A percentile compares a stretch with the other conserved stretches of the same genome.
Conservation (phyloP, 768 basidiomycete species). For the Imleria badia region DNA sequence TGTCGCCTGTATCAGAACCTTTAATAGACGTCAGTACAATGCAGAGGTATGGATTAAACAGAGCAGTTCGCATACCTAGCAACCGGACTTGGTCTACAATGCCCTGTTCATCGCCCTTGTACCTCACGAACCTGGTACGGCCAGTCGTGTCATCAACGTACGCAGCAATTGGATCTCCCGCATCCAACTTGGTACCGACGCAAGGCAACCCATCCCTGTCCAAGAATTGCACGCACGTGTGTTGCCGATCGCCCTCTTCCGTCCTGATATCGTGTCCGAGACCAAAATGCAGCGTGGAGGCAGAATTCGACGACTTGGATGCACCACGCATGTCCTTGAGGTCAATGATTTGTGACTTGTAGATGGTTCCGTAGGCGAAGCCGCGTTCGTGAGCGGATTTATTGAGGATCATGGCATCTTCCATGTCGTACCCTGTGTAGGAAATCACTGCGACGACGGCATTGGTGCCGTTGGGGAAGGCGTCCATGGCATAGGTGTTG, state of each 20-base stretch:
- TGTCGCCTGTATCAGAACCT: slow-evolving; percentile 88
- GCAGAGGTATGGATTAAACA: not conserved
- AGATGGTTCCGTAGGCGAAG: slow-evolving; percentile 94
- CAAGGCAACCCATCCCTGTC: slow-evolving; percentile 85
- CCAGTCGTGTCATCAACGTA: slow-evolving; percentile 86
- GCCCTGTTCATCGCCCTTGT: slow-evolving; percentile 92
- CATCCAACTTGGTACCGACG: slow-evolving; percentile 63
- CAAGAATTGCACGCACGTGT: slow-evolving; percentile 52
- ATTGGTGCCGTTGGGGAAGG: slow-evolving; percentile 97
- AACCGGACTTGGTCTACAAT: slow-evolving; percentile 91
- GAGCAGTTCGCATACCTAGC: slow-evolving; percentile 54
- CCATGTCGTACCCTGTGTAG: slow-evolving; percentile 99
- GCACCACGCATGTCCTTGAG: slow-evolving; percentile 78
- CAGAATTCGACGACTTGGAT: slow-evolving; percentile 48
- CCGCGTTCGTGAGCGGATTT: slow-evolving; percentile 98
- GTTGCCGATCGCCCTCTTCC: slow-evolving; percentile 46
- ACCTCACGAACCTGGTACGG: slow-evolving; percentile 84
- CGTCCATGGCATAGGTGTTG: slow-evolving; percentile 96
- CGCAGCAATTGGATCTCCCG: slow-evolving; percentile 82
- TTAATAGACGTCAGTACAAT: slow-evolving; percentile 4
- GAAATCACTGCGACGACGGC: slow-evolving; percentile 99
- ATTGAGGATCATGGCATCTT: slow-evolving; percentile 99
- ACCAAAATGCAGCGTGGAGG: slow-evolving; percentile 87
- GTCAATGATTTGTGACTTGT: slow-evolving; percentile 92
- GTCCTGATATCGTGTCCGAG: slow-evolving; percentile 71